Percentiles rank a stretch among this genome's conserved stretches.
Conservation (phyloP, 1,284 basidiomycete species). For the Fomitopsis pinicola region DNA sequence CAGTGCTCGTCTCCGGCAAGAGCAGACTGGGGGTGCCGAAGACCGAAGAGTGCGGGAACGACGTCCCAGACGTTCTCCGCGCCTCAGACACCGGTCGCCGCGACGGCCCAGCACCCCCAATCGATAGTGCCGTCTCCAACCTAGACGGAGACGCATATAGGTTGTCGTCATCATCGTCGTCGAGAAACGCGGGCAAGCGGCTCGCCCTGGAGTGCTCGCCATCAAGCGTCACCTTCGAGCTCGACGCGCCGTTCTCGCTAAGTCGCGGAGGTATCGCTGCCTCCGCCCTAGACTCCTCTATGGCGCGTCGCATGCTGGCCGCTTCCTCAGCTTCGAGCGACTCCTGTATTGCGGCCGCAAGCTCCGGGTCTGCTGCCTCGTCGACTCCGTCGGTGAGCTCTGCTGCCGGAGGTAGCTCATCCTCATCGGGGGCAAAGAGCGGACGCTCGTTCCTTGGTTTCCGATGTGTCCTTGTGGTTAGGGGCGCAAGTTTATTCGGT, state of each 20-base stretch:
- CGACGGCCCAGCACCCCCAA: conserved; percentile 49
- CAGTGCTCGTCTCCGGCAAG: conserved; percentile 4
- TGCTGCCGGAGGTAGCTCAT: conserved; percentile 31
- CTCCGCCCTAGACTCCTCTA: conserved; percentile 24
- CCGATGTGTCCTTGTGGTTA: conserved; percentile 26
- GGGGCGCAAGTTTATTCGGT: conserved; percentile 36
- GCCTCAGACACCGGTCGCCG: conserved; percentile 15
- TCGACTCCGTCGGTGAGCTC: conserved; percentile 13
- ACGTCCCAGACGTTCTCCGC: background rate
- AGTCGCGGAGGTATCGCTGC: background rate
- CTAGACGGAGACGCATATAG: conserved; percentile 47
- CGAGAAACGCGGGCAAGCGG: background rate
- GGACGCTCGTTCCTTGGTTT: conserved; percentile 32
- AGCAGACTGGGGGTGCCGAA: conserved; percentile 22
- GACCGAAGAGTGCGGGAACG: conserved; percentile 7
- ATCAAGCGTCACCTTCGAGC: conserved; percentile 1
- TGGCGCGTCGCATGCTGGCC: conserved; percentile 24
- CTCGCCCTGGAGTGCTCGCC: background rate
- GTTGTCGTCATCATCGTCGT: conserved; percentile 17
- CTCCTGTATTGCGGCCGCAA: conserved; percentile 56
- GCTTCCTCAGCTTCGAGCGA: conserved; percentile 42
- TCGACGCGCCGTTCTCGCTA: conserved; percentile 1
- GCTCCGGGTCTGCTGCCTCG: conserved; percentile 39
- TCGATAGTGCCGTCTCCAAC: conserved; percentile 58
- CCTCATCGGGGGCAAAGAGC: conserved; percentile 54